Conservation (phyloP, 306 rosid genomes). For the Fragaria ananassa region DNA sequence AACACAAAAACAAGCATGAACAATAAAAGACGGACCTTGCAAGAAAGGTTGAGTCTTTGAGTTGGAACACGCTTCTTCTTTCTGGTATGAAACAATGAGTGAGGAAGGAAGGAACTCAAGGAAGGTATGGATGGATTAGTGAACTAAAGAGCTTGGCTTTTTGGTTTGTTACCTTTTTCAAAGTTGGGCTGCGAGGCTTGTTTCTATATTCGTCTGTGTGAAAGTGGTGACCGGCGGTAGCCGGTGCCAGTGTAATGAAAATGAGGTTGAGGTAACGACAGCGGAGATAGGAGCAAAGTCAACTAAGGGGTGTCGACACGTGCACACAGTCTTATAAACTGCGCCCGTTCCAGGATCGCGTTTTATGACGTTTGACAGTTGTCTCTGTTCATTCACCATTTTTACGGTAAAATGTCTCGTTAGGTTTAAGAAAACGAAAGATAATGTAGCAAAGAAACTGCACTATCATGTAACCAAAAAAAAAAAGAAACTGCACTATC, state of each 20-base stretch:
- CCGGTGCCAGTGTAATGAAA: conserved; percentile 21
- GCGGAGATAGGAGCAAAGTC: conserved; percentile 5
- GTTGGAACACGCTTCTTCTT: not conserved
- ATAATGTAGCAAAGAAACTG: no score
- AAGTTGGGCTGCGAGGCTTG: not conserved
- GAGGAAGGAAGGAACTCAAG: not conserved
- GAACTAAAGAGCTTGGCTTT: not conserved
- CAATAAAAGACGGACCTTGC: not conserved
- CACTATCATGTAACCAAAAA: no score
- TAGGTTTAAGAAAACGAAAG: no score
- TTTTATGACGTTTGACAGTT: not conserved
- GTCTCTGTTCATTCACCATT: not conserved
- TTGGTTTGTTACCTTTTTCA: not conserved
- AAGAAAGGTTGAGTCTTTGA: not conserved
- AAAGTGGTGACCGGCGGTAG: conserved; percentile 13
- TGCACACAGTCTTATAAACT: not conserved
- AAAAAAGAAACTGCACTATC: no score
- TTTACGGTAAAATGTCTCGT: not conserved
- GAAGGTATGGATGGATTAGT: not conserved
- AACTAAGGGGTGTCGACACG: conserved; percentile 22
- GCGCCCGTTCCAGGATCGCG: not conserved
- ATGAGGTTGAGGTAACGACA: not conserved
- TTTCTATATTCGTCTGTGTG: not conserved
- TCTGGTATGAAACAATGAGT: conserved; percentile 4
- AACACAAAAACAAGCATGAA: not conserved